Conservation (phyloP, 2,329 filamentous ascomycete species). For the Dactylellina cionopaga region DNA sequence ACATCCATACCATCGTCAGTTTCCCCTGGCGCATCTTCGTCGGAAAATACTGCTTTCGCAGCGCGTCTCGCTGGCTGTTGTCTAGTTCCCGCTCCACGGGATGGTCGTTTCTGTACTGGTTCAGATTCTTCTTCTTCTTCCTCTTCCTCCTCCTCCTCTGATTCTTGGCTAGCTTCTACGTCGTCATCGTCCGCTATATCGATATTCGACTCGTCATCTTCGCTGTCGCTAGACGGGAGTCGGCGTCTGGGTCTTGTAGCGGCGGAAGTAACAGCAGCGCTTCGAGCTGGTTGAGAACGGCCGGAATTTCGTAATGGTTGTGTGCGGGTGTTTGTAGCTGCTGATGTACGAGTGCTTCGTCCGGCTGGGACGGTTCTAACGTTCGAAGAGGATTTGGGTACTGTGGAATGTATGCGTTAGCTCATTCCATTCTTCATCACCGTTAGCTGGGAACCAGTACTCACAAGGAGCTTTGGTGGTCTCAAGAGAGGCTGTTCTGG, state of each 20-base stretch:
- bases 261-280: constrained; percentile 11
- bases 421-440: neutral
- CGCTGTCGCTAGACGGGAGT: constrained; percentile 46
- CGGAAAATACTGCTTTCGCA: constrained; percentile 51
- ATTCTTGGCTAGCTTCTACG: constrained; percentile 61
- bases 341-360: constrained; percentile 46
- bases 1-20: constrained; percentile 59
- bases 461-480: constrained; percentile 21
- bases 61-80: constrained; percentile 59
- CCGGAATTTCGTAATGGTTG: constrained; percentile 40
- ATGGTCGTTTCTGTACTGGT: constrained; percentile 60
- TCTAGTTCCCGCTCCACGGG: constrained; percentile 61
- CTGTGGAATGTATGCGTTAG: constrained; percentile 3
- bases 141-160: constrained; percentile 64
- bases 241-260: constrained; percentile 36
- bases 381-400: constrained; percentile 36
- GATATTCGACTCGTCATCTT: constrained; percentile 52
- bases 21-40: constrained; percentile 60
- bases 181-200: constrained; percentile 61
- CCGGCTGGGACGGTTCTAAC: constrained; percentile 35
- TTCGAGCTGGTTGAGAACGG: constrained; percentile 41
- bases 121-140: constrained; percentile 62
- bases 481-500: constrained; percentile 38
- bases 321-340: constrained; percentile 40
- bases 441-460: neutral